phyloP scores from a whole-genome alignment of 768 basidiomycete genomes.

The Coprinopsis sp. region DNA sequence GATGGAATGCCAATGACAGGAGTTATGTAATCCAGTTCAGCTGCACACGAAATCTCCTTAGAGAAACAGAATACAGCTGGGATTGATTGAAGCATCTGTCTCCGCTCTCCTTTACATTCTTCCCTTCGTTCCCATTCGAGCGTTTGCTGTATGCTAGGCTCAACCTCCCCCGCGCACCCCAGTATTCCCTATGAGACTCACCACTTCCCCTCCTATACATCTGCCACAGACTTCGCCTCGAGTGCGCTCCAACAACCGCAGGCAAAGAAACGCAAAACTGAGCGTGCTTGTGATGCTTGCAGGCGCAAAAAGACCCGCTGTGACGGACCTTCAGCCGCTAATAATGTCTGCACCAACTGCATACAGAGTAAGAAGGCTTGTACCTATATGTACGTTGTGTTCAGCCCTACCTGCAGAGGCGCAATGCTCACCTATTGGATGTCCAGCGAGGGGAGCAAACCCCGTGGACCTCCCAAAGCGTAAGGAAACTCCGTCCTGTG shows the following conservation, averaged over 20 bases:
- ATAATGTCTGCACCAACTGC: slow-evolving; percentile 58
- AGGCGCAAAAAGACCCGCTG: slow-evolving; percentile 56
- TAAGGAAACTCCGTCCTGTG: slow-evolving; percentile 38
- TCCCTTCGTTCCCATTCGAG: slow-evolving; percentile 2
- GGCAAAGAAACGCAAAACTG: slow-evolving; percentile 41
- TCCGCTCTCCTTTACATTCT: neutral
- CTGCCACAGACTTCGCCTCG: neutral
- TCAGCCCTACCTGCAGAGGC: neutral
- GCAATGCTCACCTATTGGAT: slow-evolving; percentile 3
- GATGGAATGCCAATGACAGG: no score
- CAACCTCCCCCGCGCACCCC: slow-evolving; percentile 1
- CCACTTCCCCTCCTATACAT: neutral
- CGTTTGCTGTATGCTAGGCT: slow-evolving; percentile 7
- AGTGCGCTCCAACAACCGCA: slow-evolving; percentile 3
- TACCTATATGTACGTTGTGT: slow-evolving; percentile 50
- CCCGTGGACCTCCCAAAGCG: slow-evolving; percentile 66
- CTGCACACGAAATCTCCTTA: no score
- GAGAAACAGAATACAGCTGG: neutral
- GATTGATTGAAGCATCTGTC: slow-evolving; percentile 2
- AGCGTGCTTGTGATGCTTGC: slow-evolving; percentile 58
- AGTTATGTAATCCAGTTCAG: no score
- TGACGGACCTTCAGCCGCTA: slow-evolving; percentile 49
- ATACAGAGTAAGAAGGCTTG: slow-evolving; percentile 44
- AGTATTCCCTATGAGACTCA: slow-evolving; percentile 5
- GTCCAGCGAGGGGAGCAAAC: slow-evolving; percentile 56